Evolutionary conservation across 75 land plant species (phyloP), one percentile per base, ranked within the genome.

Genomic region (Adiantum capillusveneris): DNA sequence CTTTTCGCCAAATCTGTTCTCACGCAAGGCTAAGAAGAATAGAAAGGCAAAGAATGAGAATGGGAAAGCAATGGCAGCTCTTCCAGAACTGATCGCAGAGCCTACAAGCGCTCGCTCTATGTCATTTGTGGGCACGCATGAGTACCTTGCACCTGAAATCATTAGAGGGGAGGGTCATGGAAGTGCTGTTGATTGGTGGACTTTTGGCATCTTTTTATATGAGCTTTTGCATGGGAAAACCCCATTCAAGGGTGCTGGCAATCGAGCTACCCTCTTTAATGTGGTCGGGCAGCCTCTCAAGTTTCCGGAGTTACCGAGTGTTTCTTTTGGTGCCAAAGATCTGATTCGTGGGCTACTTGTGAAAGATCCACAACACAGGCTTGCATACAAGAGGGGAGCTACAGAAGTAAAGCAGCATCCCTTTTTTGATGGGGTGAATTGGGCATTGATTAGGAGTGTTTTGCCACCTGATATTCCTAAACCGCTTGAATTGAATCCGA

Each of bases 141-240:
- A 89, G 56, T 89, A 89, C 67, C 58, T 87, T 21, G 85, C 92
- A 0, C 92, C 92, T 0, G 92, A 87, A 57, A 85, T 87, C 60
- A 79, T 89, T 67, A 79, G 77, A 60, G 93, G 87, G 9, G 92
- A 87, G 29, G 90, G 95, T 25, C 95, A 89, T 70, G 95, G 95
- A 9, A 89, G 84, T 68, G 81, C 95, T 0, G 95, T 89, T n/a
- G 95, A 89, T 34, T 89, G 95, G 95, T 89, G 95, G 95, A 89
- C 90, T 2, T 80, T 80, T 34, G 95, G 95, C 11, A 80, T 89
- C 34, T 86, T 89, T 42, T 59, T 89, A 25, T 89, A 83, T 53
- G 95, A 89, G 65, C 78, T 89, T 42, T 61, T 89, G 11, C 80
- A 71, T 60, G 95, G 95, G 0, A 83, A 63, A 64, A 89, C 95